Evolutionary conservation across 495 filamentous ascomycete species (phyloP), one percentile per base, ranked within the genome.

Genomic region (Penicillium egyptiacum): DNA sequence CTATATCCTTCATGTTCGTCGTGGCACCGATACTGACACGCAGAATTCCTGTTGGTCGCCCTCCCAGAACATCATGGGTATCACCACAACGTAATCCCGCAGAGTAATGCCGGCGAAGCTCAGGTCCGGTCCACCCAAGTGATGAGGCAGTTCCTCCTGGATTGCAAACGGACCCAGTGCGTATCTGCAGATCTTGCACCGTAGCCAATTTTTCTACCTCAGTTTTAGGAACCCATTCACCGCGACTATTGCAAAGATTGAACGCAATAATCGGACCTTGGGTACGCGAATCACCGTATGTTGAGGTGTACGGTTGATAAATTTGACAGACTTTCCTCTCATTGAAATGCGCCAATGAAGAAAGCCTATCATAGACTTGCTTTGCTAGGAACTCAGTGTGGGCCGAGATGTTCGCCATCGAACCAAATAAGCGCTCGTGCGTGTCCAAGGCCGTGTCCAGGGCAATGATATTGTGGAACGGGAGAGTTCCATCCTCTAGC

Each of bases 81-180:
- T 87, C 81, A 16, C 88, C 89, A 62, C 90, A 92, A 16, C 90
- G 80, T 63, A 91, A 82, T 0, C 93, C 93, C 2, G 87, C 82
- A 2, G 84, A 88, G 65, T 90, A 96, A 61, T 94, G 91, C 45
- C 80, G 79, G 59, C 81, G 86, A 76, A 96, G 86, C 68, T 96
- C 90, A 79, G 85, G 85, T 3, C 88, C 83, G 48, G 85, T 80
- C 54, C 95, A 81, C 1, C 79, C 78, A 19, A 96, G 79, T 28
- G 80, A 81, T 0, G 72, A 64, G 17, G 91, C 86, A 45, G 95
- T 83, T 11, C 93, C 91, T 8, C 92, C 93, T 0, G 93, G 93
- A 60, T 96, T 96, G 74, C 93, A 98, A 33, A 96, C 79, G 0
- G 91, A 88, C 8, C 93, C 93, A 6, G 89, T 92, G 4, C 93